These are phyloP conservation scores for Taiwanofungus camphoratus DNA, from an alignment of 1,284 basidiomycete genomes.

Conservation along the genomic window DNA sequence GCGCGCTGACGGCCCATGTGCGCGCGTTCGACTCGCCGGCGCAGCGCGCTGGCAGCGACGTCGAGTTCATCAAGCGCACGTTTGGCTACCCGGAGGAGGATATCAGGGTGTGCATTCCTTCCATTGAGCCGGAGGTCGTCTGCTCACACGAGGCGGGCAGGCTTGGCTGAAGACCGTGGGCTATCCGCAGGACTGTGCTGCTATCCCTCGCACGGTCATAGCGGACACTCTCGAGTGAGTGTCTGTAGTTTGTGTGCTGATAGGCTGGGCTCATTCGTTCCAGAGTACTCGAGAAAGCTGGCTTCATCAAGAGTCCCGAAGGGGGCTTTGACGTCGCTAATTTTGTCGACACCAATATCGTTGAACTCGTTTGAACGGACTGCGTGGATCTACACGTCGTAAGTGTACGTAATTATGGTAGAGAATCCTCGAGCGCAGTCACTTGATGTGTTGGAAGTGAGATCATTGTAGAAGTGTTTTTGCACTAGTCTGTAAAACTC, in stretches of 20 bases:
- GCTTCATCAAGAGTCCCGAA: constrained; percentile 59
- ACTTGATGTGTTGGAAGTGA: constrained; percentile 2
- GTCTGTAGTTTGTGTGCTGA: constrained; percentile 1
- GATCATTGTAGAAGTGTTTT: neutral
- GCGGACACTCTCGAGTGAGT: constrained; percentile 64
- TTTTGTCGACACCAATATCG: constrained; percentile 59
- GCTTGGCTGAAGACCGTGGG: constrained; percentile 80
- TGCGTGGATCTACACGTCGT: too few species aligned
- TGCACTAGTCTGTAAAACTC: neutral
- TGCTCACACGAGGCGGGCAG: too few species aligned
- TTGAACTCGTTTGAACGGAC: constrained; percentile 36
- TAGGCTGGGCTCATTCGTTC: constrained; percentile 2
- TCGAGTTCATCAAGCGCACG: constrained; percentile 70
- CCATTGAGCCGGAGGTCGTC: neutral
- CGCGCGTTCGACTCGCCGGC: constrained; percentile 61
- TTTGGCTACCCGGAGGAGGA: constrained; percentile 83
- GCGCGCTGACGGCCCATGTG: constrained; percentile 59
- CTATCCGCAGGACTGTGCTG: constrained; percentile 64
- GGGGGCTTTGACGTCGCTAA: constrained; percentile 51
- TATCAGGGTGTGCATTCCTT: constrained; percentile 48
- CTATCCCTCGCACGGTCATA: constrained; percentile 61
- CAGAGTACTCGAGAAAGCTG: constrained; percentile 70
- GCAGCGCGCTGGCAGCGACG: constrained; percentile 53
- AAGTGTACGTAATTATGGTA: neutral
- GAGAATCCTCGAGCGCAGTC: too few species aligned